These are phyloP conservation scores for Gamsiella multidivaricata DNA, from an alignment of 192 early-diverging fungal species.

Conservation along the genomic window DNA sequence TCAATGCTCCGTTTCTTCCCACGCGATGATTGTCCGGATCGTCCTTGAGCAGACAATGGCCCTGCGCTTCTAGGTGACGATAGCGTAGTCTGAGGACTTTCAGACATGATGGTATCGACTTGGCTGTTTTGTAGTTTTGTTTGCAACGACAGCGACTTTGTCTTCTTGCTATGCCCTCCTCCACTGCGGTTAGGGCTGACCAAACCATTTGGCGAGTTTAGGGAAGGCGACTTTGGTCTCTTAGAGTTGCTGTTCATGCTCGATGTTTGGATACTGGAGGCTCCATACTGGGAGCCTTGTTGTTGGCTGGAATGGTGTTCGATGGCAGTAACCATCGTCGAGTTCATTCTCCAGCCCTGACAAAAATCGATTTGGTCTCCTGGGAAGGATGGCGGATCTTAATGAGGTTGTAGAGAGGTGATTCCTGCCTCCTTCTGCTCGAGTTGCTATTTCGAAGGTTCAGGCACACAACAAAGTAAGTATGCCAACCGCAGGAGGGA, in stretches of 20 bases:
- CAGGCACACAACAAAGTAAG: too few relatives aligned
- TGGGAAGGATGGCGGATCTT: too few relatives aligned
- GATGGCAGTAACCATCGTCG: conserved; percentile 54
- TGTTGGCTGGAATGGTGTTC: conserved; percentile 52
- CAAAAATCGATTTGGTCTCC: too few relatives aligned
- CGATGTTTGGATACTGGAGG: conserved; percentile 11
- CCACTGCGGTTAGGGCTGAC: conserved; percentile 9
- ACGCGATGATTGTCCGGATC: conserved; percentile 7
- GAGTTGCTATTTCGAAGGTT: too few relatives aligned
- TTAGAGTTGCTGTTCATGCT: conserved; percentile 2
- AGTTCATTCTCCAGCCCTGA: conserved; percentile 49
- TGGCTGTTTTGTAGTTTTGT: conserved; percentile 25
- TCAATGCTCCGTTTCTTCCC: conserved; percentile 35
- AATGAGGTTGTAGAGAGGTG: too few relatives aligned
- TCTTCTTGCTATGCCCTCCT: conserved; percentile 36
- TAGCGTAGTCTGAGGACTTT: conserved; percentile 29
- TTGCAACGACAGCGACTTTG: conserved; percentile 29
- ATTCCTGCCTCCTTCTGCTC: too few relatives aligned
- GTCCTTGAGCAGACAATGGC: neutral
- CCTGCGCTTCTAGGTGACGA: conserved; percentile 17
- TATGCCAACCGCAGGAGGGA: too few relatives aligned
- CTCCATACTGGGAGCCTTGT: conserved; percentile 32
- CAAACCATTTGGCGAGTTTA: conserved; percentile 33
- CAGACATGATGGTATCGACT: conserved; percentile 13
- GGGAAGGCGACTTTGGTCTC: conserved; percentile 28